These are phyloP conservation scores for Lichina pygmaea DNA, from an alignment of 495 filamentous ascomycete genomes.

Conservation along the genomic window DNA sequence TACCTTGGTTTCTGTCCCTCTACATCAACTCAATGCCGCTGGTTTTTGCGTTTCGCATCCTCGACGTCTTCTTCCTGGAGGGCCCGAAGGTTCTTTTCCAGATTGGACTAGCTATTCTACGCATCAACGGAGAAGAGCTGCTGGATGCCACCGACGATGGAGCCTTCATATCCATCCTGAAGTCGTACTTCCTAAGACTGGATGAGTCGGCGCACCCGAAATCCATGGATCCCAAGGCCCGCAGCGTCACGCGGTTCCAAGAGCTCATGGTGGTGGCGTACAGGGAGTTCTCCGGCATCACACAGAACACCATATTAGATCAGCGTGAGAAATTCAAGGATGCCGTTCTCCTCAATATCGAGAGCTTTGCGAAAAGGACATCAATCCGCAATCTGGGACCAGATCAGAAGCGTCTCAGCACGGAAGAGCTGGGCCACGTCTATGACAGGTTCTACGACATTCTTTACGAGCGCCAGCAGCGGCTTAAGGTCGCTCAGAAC, in stretches of 20 bases:
- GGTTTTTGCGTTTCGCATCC: slow-evolving; percentile 4
- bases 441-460: slow-evolving; percentile 86
- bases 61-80: slow-evolving; percentile 33
- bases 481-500: slow-evolving; percentile 48
- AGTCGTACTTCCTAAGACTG: slow-evolving; percentile 74
- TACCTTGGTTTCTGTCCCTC: slow-evolving; percentile 92
- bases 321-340: slow-evolving; percentile 80
- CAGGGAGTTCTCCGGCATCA: slow-evolving; percentile 89
- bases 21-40: slow-evolving; percentile 81
- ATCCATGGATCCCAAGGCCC: slow-evolving; percentile 75
- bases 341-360: slow-evolving; percentile 74
- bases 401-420: slow-evolving; percentile 67
- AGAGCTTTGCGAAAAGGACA: slow-evolving; percentile 88
- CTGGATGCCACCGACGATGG: slow-evolving; percentile 91
- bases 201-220: slow-evolving; percentile 91
- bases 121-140: slow-evolving; percentile 94
- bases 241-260: slow-evolving; percentile 85
- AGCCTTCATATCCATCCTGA: slow-evolving; percentile 85
- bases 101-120: slow-evolving; percentile 76
- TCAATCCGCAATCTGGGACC: slow-evolving; percentile 88
- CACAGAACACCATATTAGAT: slow-evolving; percentile 71
- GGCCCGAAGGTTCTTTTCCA: slow-evolving; percentile 95
- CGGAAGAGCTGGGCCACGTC: slow-evolving; percentile 61
- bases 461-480: slow-evolving; percentile 71
- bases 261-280: slow-evolving; percentile 97